Percentiles rank a stretch among this genome's conserved stretches.
phyloP scores from a whole-genome alignment of 805 yeast genomes.

The Saturnispora bothae region DNA sequence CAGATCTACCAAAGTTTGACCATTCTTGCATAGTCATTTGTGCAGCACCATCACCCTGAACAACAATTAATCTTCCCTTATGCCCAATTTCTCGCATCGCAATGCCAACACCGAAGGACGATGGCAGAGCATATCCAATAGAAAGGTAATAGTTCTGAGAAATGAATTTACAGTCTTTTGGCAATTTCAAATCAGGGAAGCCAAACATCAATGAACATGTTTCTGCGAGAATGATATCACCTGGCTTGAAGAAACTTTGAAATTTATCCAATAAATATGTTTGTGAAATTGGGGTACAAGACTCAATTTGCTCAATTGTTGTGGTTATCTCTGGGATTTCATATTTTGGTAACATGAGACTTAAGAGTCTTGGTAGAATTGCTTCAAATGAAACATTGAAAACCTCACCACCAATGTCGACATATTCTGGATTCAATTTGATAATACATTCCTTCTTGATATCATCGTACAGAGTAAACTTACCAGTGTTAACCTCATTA shows the following conservation, averaged over 20 bases:
- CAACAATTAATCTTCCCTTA: slow-evolving; percentile 46
- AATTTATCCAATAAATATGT: slow-evolving; percentile 32
- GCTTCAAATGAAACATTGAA: slow-evolving; percentile 36
- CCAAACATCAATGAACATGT: slow-evolving; percentile 81
- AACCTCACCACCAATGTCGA: slow-evolving; percentile 34
- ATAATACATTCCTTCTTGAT: slow-evolving; percentile 36
- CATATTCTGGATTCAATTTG: slow-evolving; percentile 42
- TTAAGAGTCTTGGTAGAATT: slow-evolving; percentile 36
- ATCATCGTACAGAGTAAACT: slow-evolving; percentile 36
- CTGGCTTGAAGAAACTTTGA: slow-evolving; percentile 30
- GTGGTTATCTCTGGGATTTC: slow-evolving; percentile 9
- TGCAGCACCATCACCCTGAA: slow-evolving; percentile 94
- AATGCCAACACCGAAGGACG: slow-evolving; percentile 70
- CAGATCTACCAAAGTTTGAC: slow-evolving; percentile 27
- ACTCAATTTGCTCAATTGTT: slow-evolving; percentile 16
- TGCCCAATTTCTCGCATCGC: slow-evolving; percentile 48
- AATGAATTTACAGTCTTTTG: slow-evolving; percentile 38
- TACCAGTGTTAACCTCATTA: slow-evolving; percentile 64
- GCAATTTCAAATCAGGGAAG: slow-evolving; percentile 54
- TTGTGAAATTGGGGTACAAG: slow-evolving; percentile 36
- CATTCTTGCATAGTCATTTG: slow-evolving; percentile 87
- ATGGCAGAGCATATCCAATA: slow-evolving; percentile 83
- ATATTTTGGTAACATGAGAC: slow-evolving; percentile 11
- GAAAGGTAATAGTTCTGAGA: slow-evolving; percentile 74
- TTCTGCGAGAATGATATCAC: slow-evolving; percentile 69